Percentiles rank a stretch among this genome's conserved stretches.
phyloP scores from a whole-genome alignment of 2,329 filamentous ascomycete species.

The Aureobasidium sp. region DNA sequence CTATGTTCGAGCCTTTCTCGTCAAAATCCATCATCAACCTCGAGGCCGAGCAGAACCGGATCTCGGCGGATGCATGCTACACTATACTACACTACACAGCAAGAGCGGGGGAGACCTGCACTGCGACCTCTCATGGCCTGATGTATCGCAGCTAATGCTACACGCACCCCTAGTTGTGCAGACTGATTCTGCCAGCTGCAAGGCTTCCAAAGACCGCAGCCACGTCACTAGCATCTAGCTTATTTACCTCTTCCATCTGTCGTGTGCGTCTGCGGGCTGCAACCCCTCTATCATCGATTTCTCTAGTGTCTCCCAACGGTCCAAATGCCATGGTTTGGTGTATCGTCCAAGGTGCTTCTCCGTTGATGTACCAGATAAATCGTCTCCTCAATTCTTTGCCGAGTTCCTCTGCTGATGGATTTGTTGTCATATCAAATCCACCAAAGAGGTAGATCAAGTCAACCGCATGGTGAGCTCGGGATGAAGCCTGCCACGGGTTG shows the following conservation, averaged over 20 bases:
- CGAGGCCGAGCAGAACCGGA: background rate
- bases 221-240: constrained; percentile 24
- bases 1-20: background rate
- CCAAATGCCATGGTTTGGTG: constrained; percentile 31
- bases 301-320: constrained; percentile 28
- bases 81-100: background rate
- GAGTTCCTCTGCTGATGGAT: constrained; percentile 25
- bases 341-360: constrained; percentile 28
- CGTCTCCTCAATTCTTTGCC: constrained; percentile 30
- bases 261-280: constrained; percentile 26
- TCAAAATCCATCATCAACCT: background rate
- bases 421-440: constrained; percentile 29
- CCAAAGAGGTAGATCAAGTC: constrained; percentile 39
- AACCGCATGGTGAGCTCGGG: constrained; percentile 39
- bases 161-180: constrained; percentile 18
- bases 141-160: background rate
- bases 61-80: background rate
- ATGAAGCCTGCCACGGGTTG: constrained; percentile 41
- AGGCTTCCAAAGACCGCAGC: constrained; percentile 25
- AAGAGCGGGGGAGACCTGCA: background rate
- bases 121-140: background rate
- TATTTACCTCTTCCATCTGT: constrained; percentile 24
- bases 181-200: constrained; percentile 34
- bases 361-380: constrained; percentile 33
- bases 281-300: constrained; percentile 26